phyloP scores from a whole-genome alignment of 2,329 filamentous ascomycete genomes.

The Stagonosporopsis tanaceti region DNA sequence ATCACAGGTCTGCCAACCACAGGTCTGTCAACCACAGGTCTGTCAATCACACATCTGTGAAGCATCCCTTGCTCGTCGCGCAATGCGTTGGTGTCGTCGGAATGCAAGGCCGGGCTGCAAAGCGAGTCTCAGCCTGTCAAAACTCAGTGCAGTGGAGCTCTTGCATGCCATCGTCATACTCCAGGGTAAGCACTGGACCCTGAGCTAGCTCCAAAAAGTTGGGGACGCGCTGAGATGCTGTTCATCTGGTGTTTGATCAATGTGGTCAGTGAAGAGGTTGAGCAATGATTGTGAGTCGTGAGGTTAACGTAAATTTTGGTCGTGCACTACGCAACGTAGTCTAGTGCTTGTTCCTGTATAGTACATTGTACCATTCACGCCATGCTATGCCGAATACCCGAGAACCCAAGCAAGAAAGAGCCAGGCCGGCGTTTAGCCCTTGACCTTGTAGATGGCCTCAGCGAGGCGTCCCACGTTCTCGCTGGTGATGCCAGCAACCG shows the following conservation, averaged over 20 bases:
- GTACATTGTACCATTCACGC: constrained; percentile 34
- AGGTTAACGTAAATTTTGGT: constrained; percentile 13
- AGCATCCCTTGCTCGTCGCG: background rate
- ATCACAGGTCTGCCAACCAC: too few species aligned
- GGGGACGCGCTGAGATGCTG: background rate
- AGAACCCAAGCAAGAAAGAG: constrained; percentile 14
- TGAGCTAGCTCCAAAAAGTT: background rate
- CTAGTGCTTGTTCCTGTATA: constrained; percentile 20
- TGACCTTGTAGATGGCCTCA: constrained; percentile 85
- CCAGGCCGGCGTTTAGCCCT: constrained; percentile 58
- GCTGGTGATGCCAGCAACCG: constrained; percentile 82
- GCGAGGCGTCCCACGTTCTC: constrained; percentile 82
- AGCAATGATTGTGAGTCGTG: background rate
- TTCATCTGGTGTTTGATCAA: too few species aligned
- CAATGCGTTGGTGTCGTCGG: background rate
- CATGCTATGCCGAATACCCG: constrained; percentile 26
- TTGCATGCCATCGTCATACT: constrained; percentile 2
- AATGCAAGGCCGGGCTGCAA: background rate
- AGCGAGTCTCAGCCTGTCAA: background rate
- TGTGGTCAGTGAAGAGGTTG: too few species aligned
- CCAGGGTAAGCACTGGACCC: constrained; percentile 6
- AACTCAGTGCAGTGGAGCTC: constrained; percentile 1
- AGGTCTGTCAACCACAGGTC: background rate
- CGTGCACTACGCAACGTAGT: constrained; percentile 14
- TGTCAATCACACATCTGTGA: background rate